Percentiles rank a stretch among this genome's conserved stretches.
phyloP scores from a whole-genome alignment of 352 stramenopile genomes.

The Globisporangium abappressorium region DNA sequence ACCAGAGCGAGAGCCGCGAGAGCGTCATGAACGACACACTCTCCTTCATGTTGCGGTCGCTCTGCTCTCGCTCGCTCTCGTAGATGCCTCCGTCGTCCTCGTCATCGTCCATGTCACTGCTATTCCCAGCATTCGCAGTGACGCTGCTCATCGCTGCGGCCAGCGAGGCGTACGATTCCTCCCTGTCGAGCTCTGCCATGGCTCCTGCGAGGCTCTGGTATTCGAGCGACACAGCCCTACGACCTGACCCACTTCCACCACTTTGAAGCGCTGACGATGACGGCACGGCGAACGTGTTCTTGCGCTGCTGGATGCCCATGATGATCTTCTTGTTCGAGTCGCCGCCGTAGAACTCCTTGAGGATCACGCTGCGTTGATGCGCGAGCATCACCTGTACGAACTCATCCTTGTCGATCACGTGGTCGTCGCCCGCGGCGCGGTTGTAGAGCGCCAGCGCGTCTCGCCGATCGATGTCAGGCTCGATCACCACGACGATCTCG shows the following conservation, averaged over 20 bases:
- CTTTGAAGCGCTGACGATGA: neutral
- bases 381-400: conserved; percentile 75
- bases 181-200: conserved; percentile 38
- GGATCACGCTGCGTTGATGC: conserved; percentile 62
- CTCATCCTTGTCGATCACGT: conserved; percentile 79
- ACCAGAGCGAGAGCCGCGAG: conserved; percentile 54
- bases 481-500: conserved; percentile 54
- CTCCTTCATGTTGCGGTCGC: conserved; percentile 31
- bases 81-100: conserved; percentile 23
- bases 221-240: conserved; percentile 5
- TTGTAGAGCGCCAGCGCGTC: conserved; percentile 64
- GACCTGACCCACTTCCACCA: neutral
- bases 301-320: conserved; percentile 45
- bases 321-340: conserved; percentile 57
- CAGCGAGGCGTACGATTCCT: conserved; percentile 59
- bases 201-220: conserved; percentile 25
- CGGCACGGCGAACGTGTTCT: conserved; percentile 28
- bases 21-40: conserved; percentile 66
- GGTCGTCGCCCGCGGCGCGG: conserved; percentile 56
- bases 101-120: conserved; percentile 12
- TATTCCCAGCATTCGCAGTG: neutral
- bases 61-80: neutral
- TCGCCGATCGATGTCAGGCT: conserved; percentile 62
- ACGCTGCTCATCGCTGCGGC: conserved; percentile 42
- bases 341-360: conserved; percentile 58